phyloP scores from a whole-genome alignment of 2,329 filamentous ascomycete genomes.

The Phaeophleospora eucalypticola region DNA sequence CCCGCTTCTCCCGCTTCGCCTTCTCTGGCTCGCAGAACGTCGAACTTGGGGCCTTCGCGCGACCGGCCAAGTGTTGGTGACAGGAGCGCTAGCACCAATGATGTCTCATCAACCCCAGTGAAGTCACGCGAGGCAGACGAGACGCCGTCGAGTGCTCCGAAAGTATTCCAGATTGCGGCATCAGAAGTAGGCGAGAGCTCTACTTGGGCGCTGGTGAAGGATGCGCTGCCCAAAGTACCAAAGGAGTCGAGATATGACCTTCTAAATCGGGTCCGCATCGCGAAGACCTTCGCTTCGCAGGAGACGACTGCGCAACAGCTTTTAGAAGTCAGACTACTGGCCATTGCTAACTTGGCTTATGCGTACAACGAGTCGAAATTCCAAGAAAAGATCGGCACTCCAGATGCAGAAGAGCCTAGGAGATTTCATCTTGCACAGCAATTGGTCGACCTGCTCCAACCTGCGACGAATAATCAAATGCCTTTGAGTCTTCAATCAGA shows the following conservation, averaged over 20 bases:
- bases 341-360: slow-evolving; percentile 86
- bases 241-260: slow-evolving; percentile 74
- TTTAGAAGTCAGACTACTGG: slow-evolving; percentile 71
- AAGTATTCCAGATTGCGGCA: slow-evolving; percentile 61
- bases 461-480: slow-evolving; percentile 64
- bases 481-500: slow-evolving; percentile 73
- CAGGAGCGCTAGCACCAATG: slow-evolving; percentile 22
- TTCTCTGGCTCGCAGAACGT: slow-evolving; percentile 69
- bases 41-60: slow-evolving; percentile 42
- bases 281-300: slow-evolving; percentile 71
- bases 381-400: slow-evolving; percentile 76
- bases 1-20: slow-evolving; percentile 55
- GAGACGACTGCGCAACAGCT: slow-evolving; percentile 67
- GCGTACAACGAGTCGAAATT: slow-evolving; percentile 81
- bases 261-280: slow-evolving; percentile 74
- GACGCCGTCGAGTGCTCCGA: slow-evolving; percentile 38
- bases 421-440: slow-evolving; percentile 88
- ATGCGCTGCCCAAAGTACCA: slow-evolving; percentile 58
- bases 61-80: slow-evolving; percentile 28
- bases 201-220: slow-evolving; percentile 40
- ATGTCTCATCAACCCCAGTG: slow-evolving; percentile 23
- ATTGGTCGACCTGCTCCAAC: slow-evolving; percentile 84
- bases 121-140: slow-evolving; percentile 34
- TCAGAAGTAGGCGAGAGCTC: slow-evolving; percentile 42
- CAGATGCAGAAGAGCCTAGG: slow-evolving; percentile 84